phyloP scores from a whole-genome alignment of 2,329 filamentous ascomycete species.

The Didymella sp. region DNA sequence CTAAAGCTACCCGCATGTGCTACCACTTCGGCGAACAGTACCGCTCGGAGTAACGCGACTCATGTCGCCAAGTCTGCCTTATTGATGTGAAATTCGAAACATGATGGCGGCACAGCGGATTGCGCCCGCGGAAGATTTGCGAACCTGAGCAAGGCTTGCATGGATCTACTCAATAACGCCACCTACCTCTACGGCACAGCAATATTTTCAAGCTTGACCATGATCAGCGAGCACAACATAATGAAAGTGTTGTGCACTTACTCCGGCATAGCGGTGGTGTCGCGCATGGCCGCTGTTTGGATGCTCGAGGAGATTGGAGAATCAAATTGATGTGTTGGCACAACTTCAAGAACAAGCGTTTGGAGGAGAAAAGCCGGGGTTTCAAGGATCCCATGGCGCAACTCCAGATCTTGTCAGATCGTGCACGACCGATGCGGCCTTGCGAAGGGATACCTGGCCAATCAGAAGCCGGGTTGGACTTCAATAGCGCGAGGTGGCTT shows the following conservation, averaged over 20 bases:
- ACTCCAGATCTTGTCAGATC: slow-evolving; percentile 15
- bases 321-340: not conserved
- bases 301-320: not conserved
- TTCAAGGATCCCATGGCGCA: slow-evolving; percentile 5
- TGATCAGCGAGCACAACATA: not conserved
- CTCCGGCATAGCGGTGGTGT: not conserved
- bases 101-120: not conserved
- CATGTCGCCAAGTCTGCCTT: not conserved
- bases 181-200: not conserved
- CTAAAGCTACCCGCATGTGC: not conserved
- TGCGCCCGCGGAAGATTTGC: slow-evolving; percentile 1
- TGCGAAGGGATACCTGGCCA: slow-evolving; percentile 3
- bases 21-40: not conserved
- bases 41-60: not conserved
- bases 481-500: slow-evolving; percentile 1
- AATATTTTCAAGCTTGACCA: not conserved
- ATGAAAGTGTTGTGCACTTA: not conserved
- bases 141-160: not conserved
- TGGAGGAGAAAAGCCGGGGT: not conserved
- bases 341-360: not conserved
- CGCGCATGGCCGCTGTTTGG: not conserved
- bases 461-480: slow-evolving; percentile 8
- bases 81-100: not conserved
- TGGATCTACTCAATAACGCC: not conserved
- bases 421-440: slow-evolving; percentile 11